phyloP scores from a whole-genome alignment of 2,329 filamentous ascomycete species.

The Hypoxylon sp. region DNA sequence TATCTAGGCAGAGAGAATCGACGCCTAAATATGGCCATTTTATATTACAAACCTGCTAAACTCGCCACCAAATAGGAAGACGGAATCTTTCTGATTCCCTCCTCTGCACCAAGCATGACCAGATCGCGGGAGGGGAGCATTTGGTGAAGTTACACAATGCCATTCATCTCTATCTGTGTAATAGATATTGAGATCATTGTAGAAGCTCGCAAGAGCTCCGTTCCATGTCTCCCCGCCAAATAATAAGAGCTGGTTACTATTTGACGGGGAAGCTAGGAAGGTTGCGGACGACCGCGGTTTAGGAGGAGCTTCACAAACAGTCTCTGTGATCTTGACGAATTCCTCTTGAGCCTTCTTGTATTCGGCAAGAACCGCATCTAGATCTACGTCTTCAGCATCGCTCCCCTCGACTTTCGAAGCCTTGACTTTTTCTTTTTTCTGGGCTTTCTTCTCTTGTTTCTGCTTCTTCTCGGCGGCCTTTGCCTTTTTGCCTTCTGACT shows the following conservation, averaged over 20 bases:
- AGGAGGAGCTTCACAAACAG: conserved; percentile 77
- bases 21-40: neutral
- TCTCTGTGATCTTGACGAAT: conserved; percentile 93
- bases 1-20: neutral
- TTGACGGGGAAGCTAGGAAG: conserved; percentile 85
- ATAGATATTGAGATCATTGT: conserved; percentile 76
- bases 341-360: conserved; percentile 94
- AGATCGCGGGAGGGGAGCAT: conserved; percentile 88
- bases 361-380: conserved; percentile 92
- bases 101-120: conserved; percentile 96
- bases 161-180: conserved; percentile 89
- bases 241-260: conserved; percentile 87
- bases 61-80: conserved; percentile 96
- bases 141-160: conserved; percentile 90
- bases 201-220: conserved; percentile 83
- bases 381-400: conserved; percentile 91
- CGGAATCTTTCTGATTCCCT: conserved; percentile 80
- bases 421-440: conserved; percentile 84
- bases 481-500: conserved; percentile 60
- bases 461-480: conserved; percentile 73
- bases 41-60: conserved; percentile 76
- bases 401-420: conserved; percentile 80
- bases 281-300: conserved; percentile 83
- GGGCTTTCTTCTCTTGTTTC: conserved; percentile 90
- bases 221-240: conserved; percentile 98